Base-by-base conservation (phyloP, 1,284 basidiomycete species). In the Ustanciosporium gigantosporum region DNA sequence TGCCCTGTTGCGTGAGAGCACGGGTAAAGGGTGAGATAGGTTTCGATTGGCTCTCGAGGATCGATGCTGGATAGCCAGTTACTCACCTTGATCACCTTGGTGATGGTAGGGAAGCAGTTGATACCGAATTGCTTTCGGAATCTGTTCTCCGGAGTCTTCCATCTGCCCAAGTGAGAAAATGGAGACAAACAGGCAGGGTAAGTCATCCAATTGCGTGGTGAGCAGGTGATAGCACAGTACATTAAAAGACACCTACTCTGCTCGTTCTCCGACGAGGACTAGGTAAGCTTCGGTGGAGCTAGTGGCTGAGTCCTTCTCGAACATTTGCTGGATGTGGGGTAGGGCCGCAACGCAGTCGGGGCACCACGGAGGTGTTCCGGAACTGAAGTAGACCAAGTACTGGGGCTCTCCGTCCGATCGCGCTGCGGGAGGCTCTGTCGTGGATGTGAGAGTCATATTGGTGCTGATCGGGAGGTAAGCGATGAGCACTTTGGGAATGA, bases 301-400 rank as follows among this genome's bases (percentile, higher is more conserved):
- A 11, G 43, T 43, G 20, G 35, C 16, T 11, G 24, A 14, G 17
- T 39, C 36, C 13, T 25, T 31, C 7, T 36, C 67, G 25, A 70
- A 70, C 20, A 65, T 52, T 9, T 46, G 36, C n/a, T 55, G 35
- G 20, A 70, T 27, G 8, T 46, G 48, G 3, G 64, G 59, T 22
- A 56, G 46, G 0, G 64, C 65, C 32, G 64, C 56, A 35, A 62
- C 60, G 35, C 67, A 70, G 46, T 70, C 67, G 5, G 67, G 60
- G 37, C 67, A 70, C 67, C 67, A 70, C 13, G 67, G 55, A 1
- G 67, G 67, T 6, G 31, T 23, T 15, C 67, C 65, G 6, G 60
- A 61, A 39, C 59, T 62, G 52, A 67, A 70, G 39, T 60, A 70
- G 51, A 70, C 48, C 44, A 70, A 46, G 25, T 34, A 67, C 8